A percentile compares a stretch with the other conserved stretches of the same genome.
phyloP scores from a whole-genome alignment of 2,329 filamentous ascomycete genomes.

The Calonectria multiphialidica region DNA sequence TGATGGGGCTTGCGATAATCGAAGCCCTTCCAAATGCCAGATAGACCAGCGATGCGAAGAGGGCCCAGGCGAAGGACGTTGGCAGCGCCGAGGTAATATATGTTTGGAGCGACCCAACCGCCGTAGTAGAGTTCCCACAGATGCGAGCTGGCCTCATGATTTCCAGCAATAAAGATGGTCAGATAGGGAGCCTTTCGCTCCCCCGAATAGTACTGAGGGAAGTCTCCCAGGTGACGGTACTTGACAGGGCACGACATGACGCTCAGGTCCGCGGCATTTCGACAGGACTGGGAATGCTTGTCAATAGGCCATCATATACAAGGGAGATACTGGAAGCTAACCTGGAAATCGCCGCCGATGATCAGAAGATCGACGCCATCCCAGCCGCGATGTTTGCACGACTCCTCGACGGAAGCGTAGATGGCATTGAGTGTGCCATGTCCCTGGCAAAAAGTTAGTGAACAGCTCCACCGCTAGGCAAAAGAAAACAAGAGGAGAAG shows the following conservation, averaged over 20 bases:
- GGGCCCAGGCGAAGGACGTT: constrained; percentile 89
- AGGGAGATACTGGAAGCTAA: constrained; percentile 43
- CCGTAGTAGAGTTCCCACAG: constrained; percentile 95
- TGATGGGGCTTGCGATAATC: constrained; percentile 87
- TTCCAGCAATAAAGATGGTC: constrained; percentile 93
- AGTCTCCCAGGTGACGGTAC: constrained; percentile 90
- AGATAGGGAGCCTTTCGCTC: constrained; percentile 82
- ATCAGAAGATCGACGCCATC: constrained; percentile 88
- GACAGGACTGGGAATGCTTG: constrained; percentile 71
- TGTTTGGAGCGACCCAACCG: constrained; percentile 96
- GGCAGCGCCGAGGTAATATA: constrained; percentile 95
- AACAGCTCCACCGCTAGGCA: neutral
- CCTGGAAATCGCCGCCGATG: constrained; percentile 96
- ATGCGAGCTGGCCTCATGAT: constrained; percentile 94
- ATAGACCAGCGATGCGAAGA: constrained; percentile 88
- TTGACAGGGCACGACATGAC: constrained; percentile 92
- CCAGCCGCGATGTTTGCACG: constrained; percentile 81
- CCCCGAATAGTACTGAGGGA: constrained; percentile 94
- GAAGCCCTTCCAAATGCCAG: constrained; percentile 94
- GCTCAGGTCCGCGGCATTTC: constrained; percentile 88
- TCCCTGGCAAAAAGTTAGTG: constrained; percentile 67
- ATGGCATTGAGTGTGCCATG: constrained; percentile 94
- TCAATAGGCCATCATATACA: neutral
- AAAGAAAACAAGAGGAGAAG: no score
- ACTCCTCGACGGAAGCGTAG: constrained; percentile 80